Conservation (phyloP, 495 filamentous ascomycete species). For the Aspergillus ellipticus region DNA sequence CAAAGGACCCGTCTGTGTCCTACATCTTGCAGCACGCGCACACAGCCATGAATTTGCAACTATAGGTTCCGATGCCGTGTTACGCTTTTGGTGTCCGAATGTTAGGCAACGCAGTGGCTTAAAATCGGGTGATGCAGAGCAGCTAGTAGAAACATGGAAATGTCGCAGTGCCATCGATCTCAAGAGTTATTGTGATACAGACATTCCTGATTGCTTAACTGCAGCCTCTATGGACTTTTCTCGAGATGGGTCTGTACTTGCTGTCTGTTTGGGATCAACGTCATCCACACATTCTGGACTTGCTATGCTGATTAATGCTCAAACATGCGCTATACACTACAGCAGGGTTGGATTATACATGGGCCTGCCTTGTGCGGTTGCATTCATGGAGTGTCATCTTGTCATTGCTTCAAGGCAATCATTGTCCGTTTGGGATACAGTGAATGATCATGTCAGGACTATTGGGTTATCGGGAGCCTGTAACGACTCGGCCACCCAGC, state of each 20-base stretch:
- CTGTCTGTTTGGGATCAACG: constrained; percentile 44
- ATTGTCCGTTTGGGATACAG: constrained; percentile 41
- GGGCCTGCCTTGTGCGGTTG: constrained; percentile 26
- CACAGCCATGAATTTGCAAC: constrained; percentile 69
- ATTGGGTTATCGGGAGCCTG: constrained; percentile 15
- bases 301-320: constrained; percentile 35
- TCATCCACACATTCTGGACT: constrained; percentile 23
- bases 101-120: constrained; percentile 59
- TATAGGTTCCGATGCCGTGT: constrained; percentile 70
- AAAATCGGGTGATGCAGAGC: constrained; percentile 49
- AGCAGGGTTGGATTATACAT: constrained; percentile 30
- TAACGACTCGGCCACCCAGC: background rate
- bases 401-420: constrained; percentile 35
- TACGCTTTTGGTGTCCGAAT: constrained; percentile 75
- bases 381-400: constrained; percentile 35
- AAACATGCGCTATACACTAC: constrained; percentile 30
- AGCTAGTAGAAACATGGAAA: constrained; percentile 64
- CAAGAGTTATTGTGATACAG: constrained; percentile 29
- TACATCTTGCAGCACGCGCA: constrained; percentile 69
- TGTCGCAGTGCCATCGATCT: constrained; percentile 61
- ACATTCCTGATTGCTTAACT: constrained; percentile 28
- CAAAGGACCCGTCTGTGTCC: constrained; percentile 52
- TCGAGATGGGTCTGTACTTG: constrained; percentile 82
- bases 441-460: constrained; percentile 36
- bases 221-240: constrained; percentile 62